A percentile compares a stretch with the other conserved stretches of the same genome.
Conservation (phyloP, 2,329 filamentous ascomycete genomes). For the Apiospora kogelbergensis region DNA sequence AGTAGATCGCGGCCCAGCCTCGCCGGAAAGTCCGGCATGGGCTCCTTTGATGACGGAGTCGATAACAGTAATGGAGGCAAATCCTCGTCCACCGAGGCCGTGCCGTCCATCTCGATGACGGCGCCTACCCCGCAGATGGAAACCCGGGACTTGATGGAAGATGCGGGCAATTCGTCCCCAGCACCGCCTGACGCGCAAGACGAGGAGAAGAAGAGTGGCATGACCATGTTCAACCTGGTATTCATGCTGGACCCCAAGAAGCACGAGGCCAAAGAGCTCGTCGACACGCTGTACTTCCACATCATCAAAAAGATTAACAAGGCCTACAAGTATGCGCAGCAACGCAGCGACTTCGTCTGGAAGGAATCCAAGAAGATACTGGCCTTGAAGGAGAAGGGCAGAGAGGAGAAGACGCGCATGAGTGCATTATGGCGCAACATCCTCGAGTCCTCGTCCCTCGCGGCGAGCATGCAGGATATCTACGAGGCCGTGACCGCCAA, state of each 20-base stretch:
- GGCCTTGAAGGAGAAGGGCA: conserved; percentile 76
- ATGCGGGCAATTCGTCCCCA: conserved; percentile 29
- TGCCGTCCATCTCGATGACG: conserved; percentile 13
- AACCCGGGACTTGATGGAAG: conserved; percentile 28
- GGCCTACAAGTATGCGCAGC: conserved; percentile 89
- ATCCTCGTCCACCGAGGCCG: neutral
- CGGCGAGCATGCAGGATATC: conserved; percentile 78
- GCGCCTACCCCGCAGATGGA: conserved; percentile 26
- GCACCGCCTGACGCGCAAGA: conserved; percentile 34
- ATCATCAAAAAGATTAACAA: conserved; percentile 92
- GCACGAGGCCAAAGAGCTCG: conserved; percentile 72
- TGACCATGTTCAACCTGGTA: conserved; percentile 98
- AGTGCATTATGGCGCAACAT: conserved; percentile 70
- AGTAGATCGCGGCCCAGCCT: conserved; percentile 24
- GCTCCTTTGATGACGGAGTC: conserved; percentile 22
- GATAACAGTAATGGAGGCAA: neutral
- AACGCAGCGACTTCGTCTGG: conserved; percentile 87
- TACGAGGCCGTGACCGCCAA: conserved; percentile 81
- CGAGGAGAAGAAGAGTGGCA: conserved; percentile 64
- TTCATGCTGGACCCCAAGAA: conserved; percentile 84
- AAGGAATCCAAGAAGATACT: conserved; percentile 84
- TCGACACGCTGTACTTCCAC: conserved; percentile 79
- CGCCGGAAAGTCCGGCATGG: conserved; percentile 20
- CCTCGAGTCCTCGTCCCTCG: conserved; percentile 71
- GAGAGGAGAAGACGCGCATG: conserved; percentile 61